Evolutionary conservation across 192 early-diverging fungal species (phyloP).

Genomic region (Polychytrium aggregatum): DNA sequence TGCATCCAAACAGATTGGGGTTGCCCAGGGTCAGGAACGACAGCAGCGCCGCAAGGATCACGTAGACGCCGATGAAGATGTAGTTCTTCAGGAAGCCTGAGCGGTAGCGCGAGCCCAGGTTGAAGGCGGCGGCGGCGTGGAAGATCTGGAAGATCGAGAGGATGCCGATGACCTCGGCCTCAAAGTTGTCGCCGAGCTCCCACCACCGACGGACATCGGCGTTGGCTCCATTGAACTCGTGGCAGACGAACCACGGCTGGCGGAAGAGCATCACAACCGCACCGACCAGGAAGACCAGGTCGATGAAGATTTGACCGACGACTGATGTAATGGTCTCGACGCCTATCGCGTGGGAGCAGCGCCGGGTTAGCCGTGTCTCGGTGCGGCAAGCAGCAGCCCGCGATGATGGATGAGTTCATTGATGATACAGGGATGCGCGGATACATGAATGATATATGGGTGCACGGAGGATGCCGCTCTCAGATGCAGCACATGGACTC

Average conservation of each 20-base stretch:
- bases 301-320: slow-evolving; percentile 57
- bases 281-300: slow-evolving; percentile 50
- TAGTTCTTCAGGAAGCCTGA: slow-evolving; percentile 53
- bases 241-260: slow-evolving; percentile 64
- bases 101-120: slow-evolving; percentile 58
- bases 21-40: slow-evolving; percentile 41
- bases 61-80: slow-evolving; percentile 39
- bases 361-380: too few species aligned
- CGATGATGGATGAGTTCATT: too few species aligned
- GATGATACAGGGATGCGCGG: too few species aligned
- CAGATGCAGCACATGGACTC: too few species aligned
- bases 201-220: slow-evolving; percentile 63
- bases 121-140: slow-evolving; percentile 55
- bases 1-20: slow-evolving; percentile 49
- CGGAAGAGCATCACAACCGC: slow-evolving; percentile 51
- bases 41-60: slow-evolving; percentile 29
- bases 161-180: slow-evolving; percentile 51
- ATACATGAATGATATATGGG: too few species aligned
- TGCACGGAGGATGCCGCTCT: too few species aligned
- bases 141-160: slow-evolving; percentile 61
- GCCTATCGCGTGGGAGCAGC: too few species aligned
- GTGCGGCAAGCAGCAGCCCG: too few species aligned
- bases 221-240: slow-evolving; percentile 61
- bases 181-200: slow-evolving; percentile 73
- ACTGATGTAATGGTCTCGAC: slow-evolving; percentile 58